Percentiles rank a stretch among this genome's conserved stretches.
Evolutionary conservation across 306 rosid species (phyloP).

Genomic region (Medicago ruthenica): DNA sequence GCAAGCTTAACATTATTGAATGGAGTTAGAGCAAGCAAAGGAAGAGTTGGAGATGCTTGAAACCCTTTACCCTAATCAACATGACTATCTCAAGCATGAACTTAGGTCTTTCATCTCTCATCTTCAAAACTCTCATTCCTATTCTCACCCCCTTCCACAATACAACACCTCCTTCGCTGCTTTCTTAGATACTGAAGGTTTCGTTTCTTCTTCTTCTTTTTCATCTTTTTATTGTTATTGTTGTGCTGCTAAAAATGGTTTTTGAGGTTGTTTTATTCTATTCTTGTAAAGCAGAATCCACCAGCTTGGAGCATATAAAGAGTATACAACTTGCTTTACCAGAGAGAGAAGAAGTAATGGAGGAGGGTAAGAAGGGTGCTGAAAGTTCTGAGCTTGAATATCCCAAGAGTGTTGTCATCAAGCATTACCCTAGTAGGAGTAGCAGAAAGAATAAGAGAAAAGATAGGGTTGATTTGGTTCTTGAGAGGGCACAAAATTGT

Average conservation of each 20-base stretch:
- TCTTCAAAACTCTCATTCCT: slow-evolving; percentile 36
- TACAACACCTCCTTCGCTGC: slow-evolving; percentile 2
- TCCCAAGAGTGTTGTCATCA: slow-evolving; percentile 5
- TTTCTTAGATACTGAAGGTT: slow-evolving; percentile 56
- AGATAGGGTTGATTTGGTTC: slow-evolving; percentile 57
- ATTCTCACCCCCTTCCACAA: slow-evolving; percentile 25
- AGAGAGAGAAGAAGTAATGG: background rate
- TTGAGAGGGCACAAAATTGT: slow-evolving; percentile 61
- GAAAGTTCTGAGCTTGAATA: slow-evolving; percentile 36
- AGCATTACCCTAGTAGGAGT: slow-evolving; percentile 4
- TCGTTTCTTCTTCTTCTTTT: background rate
- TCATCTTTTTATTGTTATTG: background rate
- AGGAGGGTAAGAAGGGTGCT: slow-evolving; percentile 20
- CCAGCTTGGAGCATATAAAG: slow-evolving; percentile 45
- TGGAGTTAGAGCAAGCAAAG: slow-evolving; percentile 57
- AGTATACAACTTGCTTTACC: slow-evolving; percentile 8
- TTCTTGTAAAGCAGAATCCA: slow-evolving; percentile 54
- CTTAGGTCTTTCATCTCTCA: slow-evolving; percentile 56
- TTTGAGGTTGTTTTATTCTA: slow-evolving; percentile 3
- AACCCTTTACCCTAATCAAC: slow-evolving; percentile 56
- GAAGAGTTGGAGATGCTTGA: slow-evolving; percentile 58
- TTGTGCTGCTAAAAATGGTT: background rate
- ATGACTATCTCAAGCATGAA: slow-evolving; percentile 53
- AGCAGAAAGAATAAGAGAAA: slow-evolving; percentile 48
- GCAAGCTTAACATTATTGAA: background rate